Evolutionary conservation across 345 rosid species (phyloP), one percentile per base, ranked within the genome.

Genomic region (Salix koriyanagi): DNA sequence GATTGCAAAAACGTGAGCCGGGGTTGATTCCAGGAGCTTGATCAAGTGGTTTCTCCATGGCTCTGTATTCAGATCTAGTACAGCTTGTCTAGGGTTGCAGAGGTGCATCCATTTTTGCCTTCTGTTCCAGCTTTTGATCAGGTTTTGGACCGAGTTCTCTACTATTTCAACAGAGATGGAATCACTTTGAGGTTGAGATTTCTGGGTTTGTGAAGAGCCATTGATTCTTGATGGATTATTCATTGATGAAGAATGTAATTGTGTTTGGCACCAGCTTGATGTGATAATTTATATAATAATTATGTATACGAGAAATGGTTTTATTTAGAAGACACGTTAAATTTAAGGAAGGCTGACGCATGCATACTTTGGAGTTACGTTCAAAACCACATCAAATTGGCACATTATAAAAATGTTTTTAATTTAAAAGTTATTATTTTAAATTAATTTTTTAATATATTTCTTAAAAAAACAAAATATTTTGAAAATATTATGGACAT

Each of bases 21-120:
- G 84, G 65, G 82, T 83, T 6, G 91, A 88, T 70, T 89, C 91
- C 1, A 92, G 82, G 78, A 89, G 75, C 62, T 76, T 56, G 8
- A 75, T 56, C 10, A 91, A 46, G 36, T 58, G 44, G 66, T 19
- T 81, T 79, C 96, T 85, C 97, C 91, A 90, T 48, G 83, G 50
- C 56, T 87, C 76, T 71, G 16, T 48, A 25, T 26, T 67, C 12
- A 65, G 50, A 48, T 73, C 36, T 30, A 50, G 76, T 32, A 32
- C 34, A 8, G 65, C 64, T 48, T 60, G 66, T 5, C 37, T 15
- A 23, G 84, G 71, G 39, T 75, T 75, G 44, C 80, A 76, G 28
- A 88, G 13, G 50, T 67, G 84, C 48, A 64, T 77, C 97, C 96
- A 91, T 84, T 82, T 84, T 69, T 65, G 86, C 65, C 91, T 88